These are phyloP conservation scores for Platismatia glauca DNA, from an alignment of 495 filamentous ascomycete species.

Conservation along the genomic window DNA sequence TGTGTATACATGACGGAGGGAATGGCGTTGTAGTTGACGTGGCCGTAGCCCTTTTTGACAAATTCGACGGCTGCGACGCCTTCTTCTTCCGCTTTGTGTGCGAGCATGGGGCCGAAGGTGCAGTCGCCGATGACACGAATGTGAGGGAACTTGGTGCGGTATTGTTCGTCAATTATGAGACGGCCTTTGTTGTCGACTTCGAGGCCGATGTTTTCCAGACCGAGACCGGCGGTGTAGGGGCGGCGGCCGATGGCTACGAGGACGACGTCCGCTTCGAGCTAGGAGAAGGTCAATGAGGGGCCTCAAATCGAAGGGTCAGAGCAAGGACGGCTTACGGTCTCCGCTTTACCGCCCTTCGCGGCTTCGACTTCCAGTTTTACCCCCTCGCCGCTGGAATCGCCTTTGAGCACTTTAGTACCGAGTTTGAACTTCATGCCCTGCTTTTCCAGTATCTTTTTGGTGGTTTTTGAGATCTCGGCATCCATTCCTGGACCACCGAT, in stretches of 20 bases:
- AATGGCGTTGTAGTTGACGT: conserved; percentile 98
- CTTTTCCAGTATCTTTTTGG: conserved; percentile 89
- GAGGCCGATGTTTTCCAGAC: conserved; percentile 86
- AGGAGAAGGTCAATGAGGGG: conserved; percentile 6
- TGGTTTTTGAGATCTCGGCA: conserved; percentile 78
- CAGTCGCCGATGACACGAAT: conserved; percentile 94
- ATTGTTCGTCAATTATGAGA: conserved; percentile 94
- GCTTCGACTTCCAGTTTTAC: conserved; percentile 80
- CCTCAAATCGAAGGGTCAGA: conserved; percentile 18
- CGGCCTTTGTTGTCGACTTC: conserved; percentile 91
- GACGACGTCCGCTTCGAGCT: conserved; percentile 93
- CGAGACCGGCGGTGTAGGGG: conserved; percentile 85
- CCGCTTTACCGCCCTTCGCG: conserved; percentile 90
- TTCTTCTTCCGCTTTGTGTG: conserved; percentile 99
- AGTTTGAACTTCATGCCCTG: conserved; percentile 99
- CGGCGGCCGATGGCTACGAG: conserved; percentile 94
- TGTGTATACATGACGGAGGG: conserved; percentile 99
- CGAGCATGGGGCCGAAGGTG: conserved; percentile 98
- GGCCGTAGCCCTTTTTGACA: conserved; percentile 93
- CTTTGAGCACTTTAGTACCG: conserved; percentile 83
- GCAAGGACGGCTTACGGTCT: conserved; percentile 51
- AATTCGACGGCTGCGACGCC: conserved; percentile 89
- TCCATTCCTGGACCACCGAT: conserved; percentile 99
- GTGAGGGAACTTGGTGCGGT: conserved; percentile 92
- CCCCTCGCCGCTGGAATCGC: conserved; percentile 66